phyloP scores from a whole-genome alignment of 495 filamentous ascomycete species.

The Penicillium diatomitis region DNA sequence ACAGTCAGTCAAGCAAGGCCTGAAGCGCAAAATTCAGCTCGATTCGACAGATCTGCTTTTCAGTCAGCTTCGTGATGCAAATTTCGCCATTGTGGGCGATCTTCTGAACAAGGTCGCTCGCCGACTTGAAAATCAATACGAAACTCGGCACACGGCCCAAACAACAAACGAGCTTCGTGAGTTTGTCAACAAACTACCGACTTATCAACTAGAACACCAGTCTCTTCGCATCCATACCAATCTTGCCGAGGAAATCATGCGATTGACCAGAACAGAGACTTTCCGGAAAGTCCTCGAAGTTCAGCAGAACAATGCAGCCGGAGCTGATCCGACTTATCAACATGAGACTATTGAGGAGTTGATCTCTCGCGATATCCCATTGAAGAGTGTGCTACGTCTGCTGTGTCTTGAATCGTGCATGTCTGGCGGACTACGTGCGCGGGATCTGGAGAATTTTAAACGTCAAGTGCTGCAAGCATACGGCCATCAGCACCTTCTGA shows the following conservation, averaged over 20 bases:
- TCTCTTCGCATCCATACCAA: conserved; percentile 84
- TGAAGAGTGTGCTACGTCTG: conserved; percentile 71
- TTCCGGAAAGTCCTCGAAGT: conserved; percentile 86
- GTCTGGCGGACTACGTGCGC: conserved; percentile 74
- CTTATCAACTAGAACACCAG: conserved; percentile 89
- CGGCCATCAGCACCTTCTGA: conserved; percentile 87
- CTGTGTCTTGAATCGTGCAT: conserved; percentile 88
- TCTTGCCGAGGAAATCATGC: conserved; percentile 90
- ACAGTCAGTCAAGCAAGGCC: conserved; percentile 46
- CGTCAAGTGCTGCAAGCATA: conserved; percentile 84
- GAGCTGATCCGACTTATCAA: conserved; percentile 76
- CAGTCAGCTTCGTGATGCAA: conserved; percentile 78
- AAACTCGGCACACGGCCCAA: conserved; percentile 80
- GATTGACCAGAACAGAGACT: conserved; percentile 74
- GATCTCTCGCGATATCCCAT: conserved; percentile 71
- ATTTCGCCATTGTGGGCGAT: conserved; percentile 87
- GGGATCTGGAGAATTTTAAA: conserved; percentile 84
- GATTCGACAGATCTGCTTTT: conserved; percentile 88
- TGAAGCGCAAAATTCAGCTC: conserved; percentile 85
- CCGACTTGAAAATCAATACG: conserved; percentile 78
- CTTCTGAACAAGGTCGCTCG: conserved; percentile 86
- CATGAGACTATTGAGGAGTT: conserved; percentile 89
- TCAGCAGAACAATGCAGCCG: conserved; percentile 92
- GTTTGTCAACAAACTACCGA: conserved; percentile 84
- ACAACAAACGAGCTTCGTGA: conserved; percentile 83